Base-by-base conservation (phyloP, 768 basidiomycete species). In the Serendipita sp. region DNA sequence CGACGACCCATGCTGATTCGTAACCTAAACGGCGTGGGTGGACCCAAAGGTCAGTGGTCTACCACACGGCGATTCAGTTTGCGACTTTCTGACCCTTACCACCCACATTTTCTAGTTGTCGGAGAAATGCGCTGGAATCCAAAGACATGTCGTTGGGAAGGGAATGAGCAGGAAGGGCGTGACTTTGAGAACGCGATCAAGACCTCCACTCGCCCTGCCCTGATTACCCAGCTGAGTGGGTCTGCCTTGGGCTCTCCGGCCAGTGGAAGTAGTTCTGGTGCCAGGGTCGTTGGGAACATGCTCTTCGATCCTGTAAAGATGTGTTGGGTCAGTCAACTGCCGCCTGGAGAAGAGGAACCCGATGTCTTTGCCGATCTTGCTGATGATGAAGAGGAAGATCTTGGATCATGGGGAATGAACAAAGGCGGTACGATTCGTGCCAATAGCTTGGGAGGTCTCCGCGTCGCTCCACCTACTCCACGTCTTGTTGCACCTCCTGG, bases 111-210 rank as follows among this genome's bases (percentile, higher is more conserved):
- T n/a, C n/a, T 45, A 95, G 95, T 91, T 50, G 82, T 95, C 63
- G 93, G 92, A 22, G 90, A 94, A 62, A 99, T 99, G 95, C 88
- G 83, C 69, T 99, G 92, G 90, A 98, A 99, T 73, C 94, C 95
- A 42, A 76, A 74, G 17, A 84, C 83, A 1, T 81, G 88, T 16
- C 86, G 90, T 38, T 99, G 95, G 95, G 95, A 99, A 77, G 95
- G 95, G 61, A 98, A 99, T 72, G 95, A 99, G 66, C 84, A 88
- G 64, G 82, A 83, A 16, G 78, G 97, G 31, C 85, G 88, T 63
- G 93, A 92, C 62, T 99, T 98, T 71, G 95, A 98, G 60, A 74
- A 75, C 17, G 85, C 81, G 14, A 80, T 88, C 51, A 83, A 84
- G 51, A 85, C 86, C 13, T 90, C 92, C 2, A 86, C 86, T 14